Percentiles rank a stretch among this genome's conserved stretches.
Conservation (phyloP, 2,329 filamentous ascomycete genomes). For the Cladophialophora chaetospira region DNA sequence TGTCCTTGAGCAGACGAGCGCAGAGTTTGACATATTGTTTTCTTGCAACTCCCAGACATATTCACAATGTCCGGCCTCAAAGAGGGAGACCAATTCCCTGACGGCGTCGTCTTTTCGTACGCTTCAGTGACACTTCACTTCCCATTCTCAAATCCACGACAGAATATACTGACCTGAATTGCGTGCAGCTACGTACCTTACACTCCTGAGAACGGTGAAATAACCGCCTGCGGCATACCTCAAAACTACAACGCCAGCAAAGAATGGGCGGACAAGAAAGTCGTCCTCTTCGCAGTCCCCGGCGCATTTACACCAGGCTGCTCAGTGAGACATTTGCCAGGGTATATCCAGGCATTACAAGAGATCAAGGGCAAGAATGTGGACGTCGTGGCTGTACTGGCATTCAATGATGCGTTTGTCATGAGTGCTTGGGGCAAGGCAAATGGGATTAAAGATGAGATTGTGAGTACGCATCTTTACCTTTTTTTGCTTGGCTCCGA, state of each 20-base stretch:
- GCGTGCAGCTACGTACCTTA: constrained; percentile 71
- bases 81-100: constrained; percentile 80
- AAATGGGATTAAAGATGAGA: constrained; percentile 72
- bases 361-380: constrained; percentile 78
- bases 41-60: neutral
- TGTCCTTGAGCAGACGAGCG: neutral
- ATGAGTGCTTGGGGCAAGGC: constrained; percentile 92
- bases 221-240: constrained; percentile 77
- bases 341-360: constrained; percentile 72
- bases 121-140: constrained; percentile 32
- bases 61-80: constrained; percentile 66
- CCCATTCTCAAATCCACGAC: neutral
- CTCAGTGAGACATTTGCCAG: constrained; percentile 76
- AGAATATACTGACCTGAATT: constrained; percentile 15
- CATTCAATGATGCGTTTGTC: constrained; percentile 82
- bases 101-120: constrained; percentile 74
- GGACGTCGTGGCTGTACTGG: constrained; percentile 77
- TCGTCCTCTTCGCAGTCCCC: constrained; percentile 69
- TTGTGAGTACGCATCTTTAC: constrained; percentile 49
- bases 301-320: constrained; percentile 87
- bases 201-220: constrained; percentile 65
- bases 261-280: constrained; percentile 70
- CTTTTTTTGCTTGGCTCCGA: neutral
- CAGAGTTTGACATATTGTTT: neutral
- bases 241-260: constrained; percentile 78